A percentile compares a stretch with the other conserved stretches of the same genome.
These are phyloP conservation scores for Pisolithus marmoratus DNA, from an alignment of 768 basidiomycete species.

Conservation along the genomic window DNA sequence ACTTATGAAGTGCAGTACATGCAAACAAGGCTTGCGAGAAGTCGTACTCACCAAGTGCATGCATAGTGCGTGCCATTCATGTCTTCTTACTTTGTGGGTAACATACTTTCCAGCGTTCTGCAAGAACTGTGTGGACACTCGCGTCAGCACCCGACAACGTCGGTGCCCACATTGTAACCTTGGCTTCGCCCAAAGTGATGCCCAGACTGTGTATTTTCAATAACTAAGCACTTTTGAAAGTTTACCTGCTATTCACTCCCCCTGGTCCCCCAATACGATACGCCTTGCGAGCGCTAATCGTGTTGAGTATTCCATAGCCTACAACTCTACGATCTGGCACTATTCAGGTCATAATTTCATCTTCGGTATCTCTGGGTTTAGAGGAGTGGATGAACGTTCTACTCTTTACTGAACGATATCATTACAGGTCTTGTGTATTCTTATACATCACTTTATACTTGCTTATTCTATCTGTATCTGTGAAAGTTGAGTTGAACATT, in stretches of 20 bases:
- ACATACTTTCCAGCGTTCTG: slow-evolving; percentile 63
- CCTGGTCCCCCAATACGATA: background rate
- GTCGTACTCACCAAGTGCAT: slow-evolving; percentile 84
- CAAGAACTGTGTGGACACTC: slow-evolving; percentile 77
- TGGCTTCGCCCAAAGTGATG: slow-evolving; percentile 78
- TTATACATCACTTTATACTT: slow-evolving; percentile 4
- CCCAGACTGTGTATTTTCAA: slow-evolving; percentile 62
- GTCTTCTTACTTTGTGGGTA: background rate
- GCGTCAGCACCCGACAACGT: slow-evolving; percentile 83
- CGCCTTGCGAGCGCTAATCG: background rate
- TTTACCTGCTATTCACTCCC: background rate
- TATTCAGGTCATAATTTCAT: background rate
- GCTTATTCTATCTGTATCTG: background rate
- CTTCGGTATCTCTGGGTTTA: background rate
- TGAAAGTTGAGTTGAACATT: no score
- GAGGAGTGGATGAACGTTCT: background rate
- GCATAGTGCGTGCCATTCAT: slow-evolving; percentile 62
- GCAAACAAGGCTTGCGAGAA: slow-evolving; percentile 69
- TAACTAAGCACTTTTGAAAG: slow-evolving; percentile 14
- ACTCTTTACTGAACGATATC: background rate
- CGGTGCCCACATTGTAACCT: slow-evolving; percentile 90
- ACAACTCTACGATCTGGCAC: background rate
- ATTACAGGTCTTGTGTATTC: slow-evolving; percentile 2
- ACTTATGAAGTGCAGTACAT: slow-evolving; percentile 86
- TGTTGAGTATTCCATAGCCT: background rate